Percentiles rank a stretch among this genome's conserved stretches.
Evolutionary conservation across 805 yeast species (phyloP).

Genomic region (Wickerhamiella kazuoi): DNA sequence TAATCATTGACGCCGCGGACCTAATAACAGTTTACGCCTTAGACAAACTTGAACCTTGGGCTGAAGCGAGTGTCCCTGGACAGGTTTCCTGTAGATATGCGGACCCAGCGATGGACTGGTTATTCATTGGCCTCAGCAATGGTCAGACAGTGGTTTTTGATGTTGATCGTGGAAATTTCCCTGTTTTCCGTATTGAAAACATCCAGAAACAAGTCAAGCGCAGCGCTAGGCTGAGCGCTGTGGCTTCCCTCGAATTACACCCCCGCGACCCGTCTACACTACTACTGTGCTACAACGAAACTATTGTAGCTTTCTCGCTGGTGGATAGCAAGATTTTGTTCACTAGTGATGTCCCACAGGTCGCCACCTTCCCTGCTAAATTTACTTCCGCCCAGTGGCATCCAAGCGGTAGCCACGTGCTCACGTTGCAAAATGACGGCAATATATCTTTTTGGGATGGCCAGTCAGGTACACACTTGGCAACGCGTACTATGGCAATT

Average conservation of each 20-base stretch:
- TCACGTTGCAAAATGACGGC: slow-evolving; percentile 68
- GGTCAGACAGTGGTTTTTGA: slow-evolving; percentile 62
- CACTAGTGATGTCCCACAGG: slow-evolving; percentile 23
- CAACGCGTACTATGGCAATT: slow-evolving; percentile 37
- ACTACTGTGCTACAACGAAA: slow-evolving; percentile 51
- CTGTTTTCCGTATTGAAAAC: slow-evolving; percentile 52
- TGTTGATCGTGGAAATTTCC: slow-evolving; percentile 53
- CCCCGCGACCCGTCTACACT: slow-evolving; percentile 78
- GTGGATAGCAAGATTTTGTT: slow-evolving; percentile 38
- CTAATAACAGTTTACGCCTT: slow-evolving; percentile 54
- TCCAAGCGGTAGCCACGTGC: slow-evolving; percentile 77
- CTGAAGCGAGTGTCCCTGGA: slow-evolving; percentile 44
- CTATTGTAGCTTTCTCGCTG: slow-evolving; percentile 54
- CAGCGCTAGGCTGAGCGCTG: slow-evolving; percentile 42
- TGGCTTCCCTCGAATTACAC: slow-evolving; percentile 52
- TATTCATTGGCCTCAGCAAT: slow-evolving; percentile 59
- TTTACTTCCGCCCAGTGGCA: slow-evolving; percentile 53
- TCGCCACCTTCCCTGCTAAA: slow-evolving; percentile 38
- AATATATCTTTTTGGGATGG: slow-evolving; percentile 89
- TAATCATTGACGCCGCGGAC: slow-evolving; percentile 47
- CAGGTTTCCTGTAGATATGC: slow-evolving; percentile 49
- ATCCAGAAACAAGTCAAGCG: slow-evolving; percentile 44
- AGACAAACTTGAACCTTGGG: slow-evolving; percentile 40
- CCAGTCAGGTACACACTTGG: slow-evolving; percentile 49
- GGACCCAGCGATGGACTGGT: slow-evolving; percentile 83